A percentile compares a stretch with the other conserved stretches of the same genome.
Conservation (phyloP, 192 early-diverging fungal species). For the Glomus cerebriforme region DNA sequence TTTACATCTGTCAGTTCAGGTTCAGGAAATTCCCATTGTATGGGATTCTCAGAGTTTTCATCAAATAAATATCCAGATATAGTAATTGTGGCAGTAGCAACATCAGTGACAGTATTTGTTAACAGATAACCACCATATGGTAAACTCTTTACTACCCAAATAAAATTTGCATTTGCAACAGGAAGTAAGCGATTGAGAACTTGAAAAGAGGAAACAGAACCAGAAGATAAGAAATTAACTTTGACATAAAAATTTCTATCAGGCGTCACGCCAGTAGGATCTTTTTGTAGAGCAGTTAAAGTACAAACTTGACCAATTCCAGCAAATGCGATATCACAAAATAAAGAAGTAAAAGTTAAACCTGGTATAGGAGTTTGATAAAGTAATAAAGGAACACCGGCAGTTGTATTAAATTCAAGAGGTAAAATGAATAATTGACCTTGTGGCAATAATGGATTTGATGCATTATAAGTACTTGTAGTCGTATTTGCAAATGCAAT, state of each 20-base stretch:
- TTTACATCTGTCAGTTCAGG: neutral
- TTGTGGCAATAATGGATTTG: neutral
- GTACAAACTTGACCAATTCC: neutral
- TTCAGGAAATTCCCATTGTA: neutral
- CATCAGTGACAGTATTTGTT: neutral
- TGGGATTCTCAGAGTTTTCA: neutral
- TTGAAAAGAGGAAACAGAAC: neutral
- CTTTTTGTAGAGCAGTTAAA: neutral
- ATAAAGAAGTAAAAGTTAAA: neutral
- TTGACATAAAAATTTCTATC: neutral
- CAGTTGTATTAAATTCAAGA: neutral
- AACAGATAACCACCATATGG: neutral
- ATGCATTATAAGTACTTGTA: neutral
- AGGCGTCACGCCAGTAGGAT: no score
- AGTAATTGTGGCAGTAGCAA: neutral
- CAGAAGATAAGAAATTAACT: constrained; percentile 2
- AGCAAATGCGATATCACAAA: neutral
- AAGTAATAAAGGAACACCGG: neutral
- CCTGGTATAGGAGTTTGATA: neutral
- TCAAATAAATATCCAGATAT: neutral
- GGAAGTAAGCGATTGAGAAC: neutral
- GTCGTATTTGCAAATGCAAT: no score
- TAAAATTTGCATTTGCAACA: neutral
- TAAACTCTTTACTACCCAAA: neutral
- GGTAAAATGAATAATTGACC: neutral